Conservation (phyloP, 495 filamentous ascomycete genomes). For the Acidiella bohemica region DNA sequence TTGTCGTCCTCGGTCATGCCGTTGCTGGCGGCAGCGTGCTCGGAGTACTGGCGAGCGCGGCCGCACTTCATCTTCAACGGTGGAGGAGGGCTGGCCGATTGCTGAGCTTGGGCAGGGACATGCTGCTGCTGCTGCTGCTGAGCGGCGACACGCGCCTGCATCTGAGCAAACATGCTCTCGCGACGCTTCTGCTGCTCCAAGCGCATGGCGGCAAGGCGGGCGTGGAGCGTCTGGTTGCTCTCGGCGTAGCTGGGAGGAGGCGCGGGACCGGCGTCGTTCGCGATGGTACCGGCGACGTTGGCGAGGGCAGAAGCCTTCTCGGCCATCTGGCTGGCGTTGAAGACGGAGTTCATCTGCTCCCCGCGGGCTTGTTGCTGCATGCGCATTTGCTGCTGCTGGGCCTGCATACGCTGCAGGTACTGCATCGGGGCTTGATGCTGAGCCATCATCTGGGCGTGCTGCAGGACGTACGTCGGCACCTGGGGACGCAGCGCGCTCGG, state of each 20-base stretch:
- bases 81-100: too few species aligned
- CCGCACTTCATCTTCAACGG: too few species aligned
- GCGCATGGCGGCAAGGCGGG: conserved; percentile 12
- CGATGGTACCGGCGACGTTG: too few species aligned
- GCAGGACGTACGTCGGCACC: too few species aligned
- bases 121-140: neutral
- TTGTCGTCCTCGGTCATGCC: conserved; percentile 5
- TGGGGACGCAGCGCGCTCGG: too few species aligned
- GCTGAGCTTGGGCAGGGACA: too few species aligned
- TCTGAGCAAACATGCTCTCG: conserved; percentile 6
- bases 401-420: conserved; percentile 2
- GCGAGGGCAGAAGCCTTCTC: too few species aligned
- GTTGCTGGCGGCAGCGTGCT: neutral
- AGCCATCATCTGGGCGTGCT: conserved; percentile 5
- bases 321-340: neutral
- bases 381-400: conserved; percentile 5
- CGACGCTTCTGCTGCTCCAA: conserved; percentile 15
- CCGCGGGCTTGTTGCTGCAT: too few species aligned
- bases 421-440: conserved; percentile 4
- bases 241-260: conserved; percentile 11
- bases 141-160: neutral
- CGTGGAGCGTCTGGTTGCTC: conserved; percentile 2
- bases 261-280: too few species aligned
- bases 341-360: conserved; percentile 2
- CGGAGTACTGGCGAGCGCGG: conserved; percentile 1